Evolutionary conservation across 257 asterid genomes (phyloP).

Genomic region (Fraxinus cuspidata): DNA sequence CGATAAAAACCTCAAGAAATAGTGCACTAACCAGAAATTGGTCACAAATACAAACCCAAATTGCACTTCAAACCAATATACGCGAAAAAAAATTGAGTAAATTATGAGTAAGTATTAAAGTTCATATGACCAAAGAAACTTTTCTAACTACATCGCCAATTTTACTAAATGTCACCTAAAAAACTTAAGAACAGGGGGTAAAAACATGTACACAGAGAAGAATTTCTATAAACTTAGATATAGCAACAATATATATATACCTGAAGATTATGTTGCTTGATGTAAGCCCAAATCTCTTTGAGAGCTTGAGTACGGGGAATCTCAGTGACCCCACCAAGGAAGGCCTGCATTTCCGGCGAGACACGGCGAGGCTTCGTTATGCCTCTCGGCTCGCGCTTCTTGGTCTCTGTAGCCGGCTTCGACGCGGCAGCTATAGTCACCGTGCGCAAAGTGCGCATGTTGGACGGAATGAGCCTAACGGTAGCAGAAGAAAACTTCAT

Average conservation of each 20-base stretch:
- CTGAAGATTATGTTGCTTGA: constrained; percentile 79
- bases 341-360: constrained; percentile 84
- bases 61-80: not conserved
- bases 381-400: constrained; percentile 80
- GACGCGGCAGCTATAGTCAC: constrained; percentile 48
- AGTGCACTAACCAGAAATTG: not conserved
- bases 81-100: not conserved
- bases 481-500: constrained; percentile 26
- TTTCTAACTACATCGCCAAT: not conserved
- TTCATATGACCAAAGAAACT: not conserved
- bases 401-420: constrained; percentile 64
- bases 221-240: constrained; percentile 16
- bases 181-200: not conserved
- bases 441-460: constrained; percentile 40
- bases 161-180: not conserved
- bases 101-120: not conserved
- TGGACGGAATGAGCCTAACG: constrained; percentile 29
- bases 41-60: not conserved
- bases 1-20: not conserved
- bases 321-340: constrained; percentile 83
- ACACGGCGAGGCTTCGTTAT: constrained; percentile 88
- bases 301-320: constrained; percentile 80
- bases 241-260: constrained; percentile 33
- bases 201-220: not conserved
- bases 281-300: constrained; percentile 83